Percentiles rank a stretch among this genome's conserved stretches.
phyloP scores from a whole-genome alignment of 129 eudicot genomes.

The Flaveria brownii region DNA sequence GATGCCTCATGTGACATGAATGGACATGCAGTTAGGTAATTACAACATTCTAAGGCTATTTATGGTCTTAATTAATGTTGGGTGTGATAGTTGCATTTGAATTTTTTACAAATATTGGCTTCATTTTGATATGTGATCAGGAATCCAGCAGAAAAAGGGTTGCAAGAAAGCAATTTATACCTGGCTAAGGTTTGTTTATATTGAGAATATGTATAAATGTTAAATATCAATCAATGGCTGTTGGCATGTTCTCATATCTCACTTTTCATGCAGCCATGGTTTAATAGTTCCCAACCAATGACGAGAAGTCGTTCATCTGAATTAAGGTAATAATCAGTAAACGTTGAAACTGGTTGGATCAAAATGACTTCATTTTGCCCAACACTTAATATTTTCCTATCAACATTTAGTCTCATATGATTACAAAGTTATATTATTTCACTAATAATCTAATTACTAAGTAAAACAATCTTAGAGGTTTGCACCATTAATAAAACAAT shows the following conservation, averaged over 20 bases:
- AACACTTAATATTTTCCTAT: background rate
- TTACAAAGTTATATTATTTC: background rate
- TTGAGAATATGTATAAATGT: constrained; percentile 9
- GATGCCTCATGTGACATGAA: constrained; percentile 6
- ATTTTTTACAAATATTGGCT: background rate
- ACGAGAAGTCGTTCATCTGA: constrained; percentile 79
- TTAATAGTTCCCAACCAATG: constrained; percentile 80
- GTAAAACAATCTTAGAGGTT: background rate
- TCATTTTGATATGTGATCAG: constrained; percentile 31
- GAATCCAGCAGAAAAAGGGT: constrained; percentile 42
- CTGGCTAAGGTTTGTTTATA: constrained; percentile 56
- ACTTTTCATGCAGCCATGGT: constrained; percentile 57
- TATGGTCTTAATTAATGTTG: background rate
- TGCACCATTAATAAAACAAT: background rate
- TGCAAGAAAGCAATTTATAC: constrained; percentile 57
- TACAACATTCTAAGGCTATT: background rate
- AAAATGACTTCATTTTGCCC: background rate
- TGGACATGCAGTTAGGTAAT: constrained; percentile 42
- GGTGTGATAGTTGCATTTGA: background rate
- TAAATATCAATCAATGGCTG: background rate
- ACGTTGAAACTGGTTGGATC: background rate
- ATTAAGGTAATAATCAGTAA: constrained; percentile 45
- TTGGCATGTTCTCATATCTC: constrained; percentile 21
- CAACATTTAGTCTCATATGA: background rate
- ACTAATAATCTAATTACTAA: background rate